phyloP scores from a whole-genome alignment of 495 filamentous ascomycete species.

The Aspergillus cavernicola region DNA sequence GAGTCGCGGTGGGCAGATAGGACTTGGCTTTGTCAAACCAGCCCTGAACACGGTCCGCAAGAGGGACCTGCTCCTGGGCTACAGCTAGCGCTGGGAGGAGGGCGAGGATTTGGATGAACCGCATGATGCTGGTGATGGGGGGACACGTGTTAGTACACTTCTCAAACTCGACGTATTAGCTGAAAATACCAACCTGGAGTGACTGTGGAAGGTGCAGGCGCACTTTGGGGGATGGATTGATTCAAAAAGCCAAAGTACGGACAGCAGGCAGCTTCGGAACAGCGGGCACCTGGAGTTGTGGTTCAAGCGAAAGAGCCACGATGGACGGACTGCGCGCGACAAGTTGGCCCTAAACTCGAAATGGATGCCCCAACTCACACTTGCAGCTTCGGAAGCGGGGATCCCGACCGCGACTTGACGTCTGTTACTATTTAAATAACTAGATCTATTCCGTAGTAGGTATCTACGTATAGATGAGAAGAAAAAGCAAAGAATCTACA shows the following conservation, averaged over 20 bases:
- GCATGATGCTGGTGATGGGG: conserved; percentile 50
- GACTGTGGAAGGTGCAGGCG: conserved; percentile 12
- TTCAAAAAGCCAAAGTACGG: conserved; percentile 24
- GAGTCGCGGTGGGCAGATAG: conserved; percentile 54
- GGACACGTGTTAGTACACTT: conserved; percentile 13
- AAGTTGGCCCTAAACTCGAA: conserved; percentile 25
- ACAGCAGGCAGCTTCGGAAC: conserved; percentile 25
- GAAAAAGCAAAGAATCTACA: too few species aligned
- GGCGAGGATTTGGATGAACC: conserved; percentile 58
- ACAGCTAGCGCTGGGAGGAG: conserved; percentile 67
- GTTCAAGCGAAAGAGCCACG: conserved; percentile 23
- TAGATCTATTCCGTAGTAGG: too few species aligned
- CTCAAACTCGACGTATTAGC: neutral
- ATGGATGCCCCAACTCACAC: conserved; percentile 3
- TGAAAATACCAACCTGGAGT: conserved; percentile 21
- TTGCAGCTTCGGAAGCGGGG: conserved; percentile 11
- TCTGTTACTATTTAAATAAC: neutral
- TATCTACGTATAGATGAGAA: too few species aligned
- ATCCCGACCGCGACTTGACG: neutral
- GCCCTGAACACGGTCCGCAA: conserved; percentile 63
- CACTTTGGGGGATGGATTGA: conserved; percentile 18
- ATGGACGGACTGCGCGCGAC: conserved; percentile 15
- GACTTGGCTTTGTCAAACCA: conserved; percentile 60
- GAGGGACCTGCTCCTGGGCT: conserved; percentile 70
- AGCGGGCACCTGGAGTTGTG: conserved; percentile 20